A percentile compares a stretch with the other conserved stretches of the same genome.
Evolutionary conservation across 805 yeast genomes (phyloP).

Genomic region (Yarrowia hollandica): DNA sequence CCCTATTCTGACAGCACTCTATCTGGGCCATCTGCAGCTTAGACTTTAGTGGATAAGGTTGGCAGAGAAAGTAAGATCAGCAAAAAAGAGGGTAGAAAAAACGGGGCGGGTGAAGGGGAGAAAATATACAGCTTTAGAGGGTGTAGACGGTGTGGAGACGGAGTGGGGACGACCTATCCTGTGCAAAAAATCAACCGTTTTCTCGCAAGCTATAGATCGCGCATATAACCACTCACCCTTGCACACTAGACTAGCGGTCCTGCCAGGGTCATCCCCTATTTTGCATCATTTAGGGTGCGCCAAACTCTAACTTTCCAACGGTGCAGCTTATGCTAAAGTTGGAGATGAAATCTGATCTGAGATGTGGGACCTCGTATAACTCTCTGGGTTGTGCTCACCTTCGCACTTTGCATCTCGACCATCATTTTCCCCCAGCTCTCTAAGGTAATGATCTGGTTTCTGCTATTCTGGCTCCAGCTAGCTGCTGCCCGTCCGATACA

Average conservation of each 20-base stretch:
- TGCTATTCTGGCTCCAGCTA: conserved; percentile 1
- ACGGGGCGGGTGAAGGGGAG: not conserved
- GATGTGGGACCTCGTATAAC: conserved; percentile 5
- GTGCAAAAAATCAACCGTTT: not conserved
- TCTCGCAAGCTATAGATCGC: no score
- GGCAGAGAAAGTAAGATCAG: not conserved
- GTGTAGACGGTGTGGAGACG: no score
- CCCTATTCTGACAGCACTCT: conserved; percentile 20
- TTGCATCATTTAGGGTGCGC: conserved; percentile 1
- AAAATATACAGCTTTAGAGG: no score
- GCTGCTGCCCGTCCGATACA: conserved; percentile 9
- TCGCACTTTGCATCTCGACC: not conserved
- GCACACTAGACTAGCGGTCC: not conserved
- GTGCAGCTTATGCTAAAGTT: conserved; percentile 19
- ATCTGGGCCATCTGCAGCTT: not conserved
- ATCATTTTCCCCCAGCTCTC: not conserved
- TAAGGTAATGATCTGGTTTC: conserved; percentile 2
- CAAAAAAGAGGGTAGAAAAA: not conserved
- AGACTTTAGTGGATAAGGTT: conserved; percentile 1
- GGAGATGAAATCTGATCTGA: conserved; percentile 24
- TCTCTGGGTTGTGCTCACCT: conserved; percentile 3
- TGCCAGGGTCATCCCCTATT: conserved; percentile 18
- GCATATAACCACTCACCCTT: not conserved
- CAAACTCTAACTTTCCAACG: conserved; percentile 22
- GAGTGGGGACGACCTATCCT: no score